Evolutionary conservation across 352 stramenopile genomes (phyloP).

Genomic region (Phytophthora crassamura): DNA sequence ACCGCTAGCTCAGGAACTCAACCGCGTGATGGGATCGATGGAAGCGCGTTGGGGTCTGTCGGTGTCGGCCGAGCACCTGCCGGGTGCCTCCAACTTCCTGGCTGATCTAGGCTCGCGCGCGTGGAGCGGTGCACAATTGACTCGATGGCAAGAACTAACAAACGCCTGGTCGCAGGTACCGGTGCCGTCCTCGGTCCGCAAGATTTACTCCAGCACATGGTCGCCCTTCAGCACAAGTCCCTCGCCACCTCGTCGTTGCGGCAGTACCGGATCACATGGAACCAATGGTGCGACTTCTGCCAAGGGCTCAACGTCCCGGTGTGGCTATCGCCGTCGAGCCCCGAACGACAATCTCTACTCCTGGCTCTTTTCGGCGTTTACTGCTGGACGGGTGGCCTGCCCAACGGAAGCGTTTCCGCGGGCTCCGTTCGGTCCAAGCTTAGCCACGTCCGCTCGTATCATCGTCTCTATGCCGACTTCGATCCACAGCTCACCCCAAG

Average conservation of each 20-base stretch:
- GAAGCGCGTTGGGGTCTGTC: neutral
- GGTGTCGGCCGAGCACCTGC: neutral
- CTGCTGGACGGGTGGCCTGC: conserved; percentile 1
- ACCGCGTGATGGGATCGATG: neutral
- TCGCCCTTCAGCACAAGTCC: neutral
- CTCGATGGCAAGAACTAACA: too few species aligned
- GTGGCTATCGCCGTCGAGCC: neutral
- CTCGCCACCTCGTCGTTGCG: neutral
- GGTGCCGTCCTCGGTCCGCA: too few species aligned
- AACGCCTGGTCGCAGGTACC: neutral
- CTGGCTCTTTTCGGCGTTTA: conserved; percentile 9
- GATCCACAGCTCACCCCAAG: neutral
- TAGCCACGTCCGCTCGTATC: conserved; percentile 18
- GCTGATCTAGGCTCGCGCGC: neutral
- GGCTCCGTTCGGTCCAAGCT: conserved; percentile 13
- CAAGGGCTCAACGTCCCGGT: too few species aligned
- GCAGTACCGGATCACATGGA: conserved; percentile 1
- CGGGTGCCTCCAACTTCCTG: neutral
- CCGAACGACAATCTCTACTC: neutral
- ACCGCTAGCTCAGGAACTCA: conserved; percentile 2
- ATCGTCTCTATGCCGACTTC: too few species aligned
- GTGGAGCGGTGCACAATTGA: neutral
- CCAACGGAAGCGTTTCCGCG: neutral
- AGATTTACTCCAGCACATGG: conserved; percentile 2
- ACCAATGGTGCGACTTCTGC: neutral